Evolutionary conservation across 208 protist genomes (phyloP).

Genomic region (Wallacemonas sp.): DNA sequence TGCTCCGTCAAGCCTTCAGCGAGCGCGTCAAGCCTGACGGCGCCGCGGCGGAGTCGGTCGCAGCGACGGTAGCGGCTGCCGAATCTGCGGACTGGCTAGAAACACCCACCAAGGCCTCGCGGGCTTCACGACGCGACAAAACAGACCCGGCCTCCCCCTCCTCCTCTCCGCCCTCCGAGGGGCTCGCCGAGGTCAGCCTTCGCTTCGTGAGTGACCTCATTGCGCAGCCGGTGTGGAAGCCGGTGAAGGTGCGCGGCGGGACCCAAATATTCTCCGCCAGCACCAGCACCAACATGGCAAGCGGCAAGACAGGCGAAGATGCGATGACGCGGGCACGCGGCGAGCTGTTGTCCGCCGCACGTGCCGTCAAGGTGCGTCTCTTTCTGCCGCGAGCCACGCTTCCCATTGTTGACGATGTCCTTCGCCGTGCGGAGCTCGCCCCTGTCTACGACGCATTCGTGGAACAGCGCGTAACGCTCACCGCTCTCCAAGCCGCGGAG

Average conservation of each 20-base stretch:
- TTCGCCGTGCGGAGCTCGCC: conserved; percentile 24
- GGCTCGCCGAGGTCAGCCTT: too few species aligned
- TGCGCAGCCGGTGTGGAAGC: conserved; percentile 4
- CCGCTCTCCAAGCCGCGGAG: conserved; percentile 11
- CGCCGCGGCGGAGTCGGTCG: not conserved
- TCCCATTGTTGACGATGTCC: conserved; percentile 26
- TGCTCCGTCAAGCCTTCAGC: conserved; percentile 18
- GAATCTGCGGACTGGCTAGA: conserved; percentile 6
- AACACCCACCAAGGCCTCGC: conserved; percentile 11
- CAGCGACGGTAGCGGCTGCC: not conserved
- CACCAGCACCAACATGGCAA: not conserved
- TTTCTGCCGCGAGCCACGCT: conserved; percentile 29
- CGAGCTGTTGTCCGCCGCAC: not conserved
- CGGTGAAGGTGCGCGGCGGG: not conserved
- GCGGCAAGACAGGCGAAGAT: not conserved
- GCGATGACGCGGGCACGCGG: not conserved
- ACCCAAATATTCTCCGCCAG: conserved; percentile 11
- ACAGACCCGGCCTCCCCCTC: too few species aligned
- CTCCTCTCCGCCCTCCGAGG: too few species aligned
- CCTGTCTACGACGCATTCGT: conserved; percentile 18
- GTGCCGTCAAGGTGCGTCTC: conserved; percentile 19
- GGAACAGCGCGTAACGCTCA: conserved; percentile 15
- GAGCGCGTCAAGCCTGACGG: conserved; percentile 13
- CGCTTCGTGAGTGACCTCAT: conserved; percentile 34
- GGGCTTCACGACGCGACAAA: too few species aligned